Evolutionary conservation across 768 basidiomycete species (phyloP).

Genomic region (Lanmaoa rubissima): DNA sequence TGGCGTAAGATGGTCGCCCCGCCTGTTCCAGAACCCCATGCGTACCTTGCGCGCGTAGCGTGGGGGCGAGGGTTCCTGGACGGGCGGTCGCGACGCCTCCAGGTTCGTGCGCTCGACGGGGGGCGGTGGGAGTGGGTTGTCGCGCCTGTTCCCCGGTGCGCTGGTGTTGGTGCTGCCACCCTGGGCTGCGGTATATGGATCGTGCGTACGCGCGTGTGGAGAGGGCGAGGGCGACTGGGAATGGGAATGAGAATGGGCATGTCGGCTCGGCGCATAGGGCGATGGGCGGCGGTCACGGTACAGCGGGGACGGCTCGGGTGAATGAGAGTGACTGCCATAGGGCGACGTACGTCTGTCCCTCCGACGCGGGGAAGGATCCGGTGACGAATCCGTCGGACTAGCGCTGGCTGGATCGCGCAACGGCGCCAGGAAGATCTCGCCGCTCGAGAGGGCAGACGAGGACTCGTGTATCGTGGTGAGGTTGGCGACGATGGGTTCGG

Average conservation of each 20-base stretch:
- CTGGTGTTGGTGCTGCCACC: neutral
- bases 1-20: conserved; percentile 68
- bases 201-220: conserved; percentile 10
- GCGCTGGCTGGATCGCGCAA: conserved; percentile 14
- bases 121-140: conserved; percentile 32
- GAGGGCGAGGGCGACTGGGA: conserved; percentile 16
- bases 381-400: conserved; percentile 23
- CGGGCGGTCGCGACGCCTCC: conserved; percentile 28
- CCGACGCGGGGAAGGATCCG: conserved; percentile 29
- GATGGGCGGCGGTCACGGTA: conserved; percentile 26
- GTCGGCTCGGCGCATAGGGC: conserved; percentile 18
- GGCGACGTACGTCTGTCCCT: conserved; percentile 25
- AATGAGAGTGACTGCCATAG: conserved; percentile 6
- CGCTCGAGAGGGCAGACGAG: conserved; percentile 20
- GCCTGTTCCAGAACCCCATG: conserved; percentile 69
- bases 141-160: conserved; percentile 9
- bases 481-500: conserved; percentile 27
- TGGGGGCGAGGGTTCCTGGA: conserved; percentile 31
- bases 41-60: conserved; percentile 39
- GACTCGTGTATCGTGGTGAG: conserved; percentile 30
- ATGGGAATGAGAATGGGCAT: conserved; percentile 1
- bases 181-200: conserved; percentile 1
- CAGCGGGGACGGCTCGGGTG: conserved; percentile 29
- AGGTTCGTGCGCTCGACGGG: conserved; percentile 24
- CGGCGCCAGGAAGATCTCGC: conserved; percentile 27